Evolutionary conservation across 495 filamentous ascomycete species (phyloP).

Genomic region (Talaromyces trachyspermus): DNA sequence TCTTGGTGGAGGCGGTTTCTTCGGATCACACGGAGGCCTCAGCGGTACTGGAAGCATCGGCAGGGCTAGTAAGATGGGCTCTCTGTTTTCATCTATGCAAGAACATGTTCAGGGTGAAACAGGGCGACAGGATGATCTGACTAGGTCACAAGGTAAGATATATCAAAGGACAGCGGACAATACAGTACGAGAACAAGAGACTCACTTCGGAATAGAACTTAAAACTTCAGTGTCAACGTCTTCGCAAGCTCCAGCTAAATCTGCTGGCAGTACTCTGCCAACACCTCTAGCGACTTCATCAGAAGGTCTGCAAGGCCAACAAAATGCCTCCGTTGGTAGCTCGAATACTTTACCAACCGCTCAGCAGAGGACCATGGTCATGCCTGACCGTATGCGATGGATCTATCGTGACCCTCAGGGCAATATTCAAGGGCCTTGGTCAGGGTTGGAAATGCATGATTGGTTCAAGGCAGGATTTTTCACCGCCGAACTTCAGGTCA

Average conservation of each 20-base stretch:
- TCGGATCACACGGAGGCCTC: slow-evolving; percentile 42
- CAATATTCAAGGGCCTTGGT: slow-evolving; percentile 86
- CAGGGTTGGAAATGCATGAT: slow-evolving; percentile 96
- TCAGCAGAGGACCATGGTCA: slow-evolving; percentile 90
- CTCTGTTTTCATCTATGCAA: slow-evolving; percentile 87
- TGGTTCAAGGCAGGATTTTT: slow-evolving; percentile 99
- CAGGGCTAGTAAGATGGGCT: slow-evolving; percentile 75
- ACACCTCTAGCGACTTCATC: slow-evolving; percentile 20
- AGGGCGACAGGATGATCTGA: slow-evolving; percentile 39
- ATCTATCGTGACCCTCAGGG: slow-evolving; percentile 94
- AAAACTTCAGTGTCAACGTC: slow-evolving; percentile 28
- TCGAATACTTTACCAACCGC: slow-evolving; percentile 49
- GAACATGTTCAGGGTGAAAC: slow-evolving; percentile 66
- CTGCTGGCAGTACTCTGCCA: slow-evolving; percentile 34
- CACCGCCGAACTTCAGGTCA: slow-evolving; percentile 85
- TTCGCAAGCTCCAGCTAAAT: slow-evolving; percentile 35
- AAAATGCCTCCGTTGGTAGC: slow-evolving; percentile 21
- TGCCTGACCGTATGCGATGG: slow-evolving; percentile 98
- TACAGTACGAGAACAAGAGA: not conserved
- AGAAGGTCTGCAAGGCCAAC: slow-evolving; percentile 21
- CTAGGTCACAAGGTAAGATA: slow-evolving; percentile 17
- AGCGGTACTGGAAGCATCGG: slow-evolving; percentile 47
- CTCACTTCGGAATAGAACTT: not conserved
- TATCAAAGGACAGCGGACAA: slow-evolving; percentile 1
- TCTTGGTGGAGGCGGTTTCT: slow-evolving; percentile 48